Evolutionary conservation across 192 early-diverging fungal genomes (phyloP), one percentile per base, ranked within the genome.

Genomic region (Dispira parvispora): DNA sequence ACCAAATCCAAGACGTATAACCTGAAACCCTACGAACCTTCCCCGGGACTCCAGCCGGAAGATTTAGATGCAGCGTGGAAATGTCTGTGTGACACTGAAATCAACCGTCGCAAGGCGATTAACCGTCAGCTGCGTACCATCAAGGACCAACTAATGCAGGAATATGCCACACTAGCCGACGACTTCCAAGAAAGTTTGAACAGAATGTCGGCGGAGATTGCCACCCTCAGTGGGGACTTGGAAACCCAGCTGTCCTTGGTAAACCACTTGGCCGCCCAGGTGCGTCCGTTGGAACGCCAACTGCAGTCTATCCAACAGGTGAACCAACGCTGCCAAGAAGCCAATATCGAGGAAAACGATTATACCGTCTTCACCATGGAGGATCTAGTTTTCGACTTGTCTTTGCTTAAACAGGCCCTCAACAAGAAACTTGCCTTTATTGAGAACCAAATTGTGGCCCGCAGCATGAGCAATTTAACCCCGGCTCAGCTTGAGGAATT

Each of bases 1-100:
- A 98, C 92, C 54, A 98, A 98, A 76, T 78, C 92, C 20, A 91
- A 88, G 66, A 98, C 95, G 0, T 98, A 98, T 70, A 89, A 94
- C 54, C 73, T 96, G 52, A 75, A 79, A 28, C 83, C 90, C 14
- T 98, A 94, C 67, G 65, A 74, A 61, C 92, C 95, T 32, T 88
- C 88, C 47, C 65, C 70, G 3, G 93, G 91, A 5, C 67, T 73
- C 28, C 63, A 49, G 46, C 63, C 66, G 52, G 63, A 83, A 75
- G 90, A 94, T 63, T 68, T 96, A n/a, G 87, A 91, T 58, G 63
- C 75, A 46, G 70, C 74, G 42, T 98, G 95, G 95, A 71, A 78
- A 42, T 70, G 68, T 52, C 81, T 92, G 26, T 73, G 90, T 10
- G 72, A 63, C 3, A 70, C 84, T 21, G 95, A 98, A 71, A 88